A percentile compares a stretch with the other conserved stretches of the same genome.
Evolutionary conservation across 2,329 filamentous ascomycete genomes (phyloP).

Genomic region (Fonsecaea monophora): DNA sequence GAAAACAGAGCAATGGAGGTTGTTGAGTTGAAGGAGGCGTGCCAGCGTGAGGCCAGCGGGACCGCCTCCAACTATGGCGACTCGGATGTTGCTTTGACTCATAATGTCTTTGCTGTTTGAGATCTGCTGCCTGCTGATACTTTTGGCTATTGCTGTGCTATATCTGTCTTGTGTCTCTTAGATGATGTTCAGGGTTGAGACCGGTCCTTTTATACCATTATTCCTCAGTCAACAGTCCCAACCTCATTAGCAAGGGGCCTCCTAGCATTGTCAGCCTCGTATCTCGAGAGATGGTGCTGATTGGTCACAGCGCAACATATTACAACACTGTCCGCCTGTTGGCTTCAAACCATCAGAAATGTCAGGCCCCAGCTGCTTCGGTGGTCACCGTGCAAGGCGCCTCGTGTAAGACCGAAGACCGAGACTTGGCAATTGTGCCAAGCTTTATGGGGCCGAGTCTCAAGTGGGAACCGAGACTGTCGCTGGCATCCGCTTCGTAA

Average conservation of each 20-base stretch:
- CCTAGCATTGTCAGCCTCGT: neutral
- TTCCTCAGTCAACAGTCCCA: neutral
- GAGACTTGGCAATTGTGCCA: neutral
- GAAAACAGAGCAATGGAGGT: constrained; percentile 58
- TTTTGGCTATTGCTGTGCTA: neutral
- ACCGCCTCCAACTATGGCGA: constrained; percentile 60
- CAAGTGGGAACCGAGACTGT: neutral
- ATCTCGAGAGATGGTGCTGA: neutral
- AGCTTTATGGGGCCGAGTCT: constrained; percentile 6
- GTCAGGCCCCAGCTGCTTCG: neutral
- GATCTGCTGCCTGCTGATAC: neutral
- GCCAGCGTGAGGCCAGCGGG: constrained; percentile 60
- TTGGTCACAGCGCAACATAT: constrained; percentile 1
- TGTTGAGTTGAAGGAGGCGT: constrained; percentile 58
- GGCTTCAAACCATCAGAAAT: neutral
- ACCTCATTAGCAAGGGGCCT: neutral
- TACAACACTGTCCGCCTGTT: neutral
- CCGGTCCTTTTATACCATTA: neutral
- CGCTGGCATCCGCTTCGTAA: neutral
- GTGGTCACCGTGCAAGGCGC: neutral
- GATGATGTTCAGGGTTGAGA: neutral
- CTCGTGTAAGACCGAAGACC: constrained; percentile 20
- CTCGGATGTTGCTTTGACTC: constrained; percentile 33
- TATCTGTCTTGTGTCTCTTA: neutral
- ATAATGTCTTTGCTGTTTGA: constrained; percentile 29